A percentile compares a stretch with the other conserved stretches of the same genome.
These are phyloP conservation scores for Nigrospora osmanthi DNA, from an alignment of 2,329 filamentous ascomycete genomes.

Conservation along the genomic window DNA sequence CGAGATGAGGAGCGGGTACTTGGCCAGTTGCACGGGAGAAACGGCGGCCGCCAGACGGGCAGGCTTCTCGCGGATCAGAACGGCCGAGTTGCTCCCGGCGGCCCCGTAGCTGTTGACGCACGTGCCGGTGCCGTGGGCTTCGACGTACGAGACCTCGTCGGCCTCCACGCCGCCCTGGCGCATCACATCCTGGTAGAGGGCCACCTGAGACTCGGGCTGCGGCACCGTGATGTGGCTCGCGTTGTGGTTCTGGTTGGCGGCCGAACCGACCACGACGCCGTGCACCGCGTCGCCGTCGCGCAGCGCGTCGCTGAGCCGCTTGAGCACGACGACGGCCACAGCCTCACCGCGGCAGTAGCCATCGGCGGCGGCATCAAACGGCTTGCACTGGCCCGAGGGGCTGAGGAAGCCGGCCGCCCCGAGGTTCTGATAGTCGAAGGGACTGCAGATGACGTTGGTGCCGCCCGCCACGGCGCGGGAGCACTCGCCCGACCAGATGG, in stretches of 20 bases:
- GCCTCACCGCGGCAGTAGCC: conserved; percentile 49
- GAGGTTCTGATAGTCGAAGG: conserved; percentile 17
- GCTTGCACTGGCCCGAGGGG: conserved; percentile 17
- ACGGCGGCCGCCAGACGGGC: too few relatives aligned
- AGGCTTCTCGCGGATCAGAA: conserved; percentile 3
- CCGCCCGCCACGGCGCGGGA: conserved; percentile 24
- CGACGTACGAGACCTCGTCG: conserved; percentile 19
- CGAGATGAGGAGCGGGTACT: conserved; percentile 1
- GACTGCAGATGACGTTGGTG: conserved; percentile 21
- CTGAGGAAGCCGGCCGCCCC: conserved; percentile 18
- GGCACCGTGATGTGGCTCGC: conserved; percentile 32
- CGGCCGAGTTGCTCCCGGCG: conserved; percentile 20
- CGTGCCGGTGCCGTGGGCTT: conserved; percentile 37
- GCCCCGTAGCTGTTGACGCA: conserved; percentile 29
- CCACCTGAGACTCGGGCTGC: conserved; percentile 18
- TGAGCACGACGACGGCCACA: conserved; percentile 35
- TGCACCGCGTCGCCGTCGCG: conserved; percentile 35
- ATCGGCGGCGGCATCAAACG: conserved; percentile 33
- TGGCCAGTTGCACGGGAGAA: too few relatives aligned
- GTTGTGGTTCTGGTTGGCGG: conserved; percentile 33
- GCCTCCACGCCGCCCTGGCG: conserved; percentile 13
- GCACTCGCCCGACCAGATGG: conserved; percentile 21
- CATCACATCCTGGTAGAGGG: conserved; percentile 22
- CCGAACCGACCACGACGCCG: conserved; percentile 28
- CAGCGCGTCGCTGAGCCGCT: conserved; percentile 36